Evolutionary conservation across 495 filamentous ascomycete genomes (phyloP).

Genomic region (Podospora appendiculata): DNA sequence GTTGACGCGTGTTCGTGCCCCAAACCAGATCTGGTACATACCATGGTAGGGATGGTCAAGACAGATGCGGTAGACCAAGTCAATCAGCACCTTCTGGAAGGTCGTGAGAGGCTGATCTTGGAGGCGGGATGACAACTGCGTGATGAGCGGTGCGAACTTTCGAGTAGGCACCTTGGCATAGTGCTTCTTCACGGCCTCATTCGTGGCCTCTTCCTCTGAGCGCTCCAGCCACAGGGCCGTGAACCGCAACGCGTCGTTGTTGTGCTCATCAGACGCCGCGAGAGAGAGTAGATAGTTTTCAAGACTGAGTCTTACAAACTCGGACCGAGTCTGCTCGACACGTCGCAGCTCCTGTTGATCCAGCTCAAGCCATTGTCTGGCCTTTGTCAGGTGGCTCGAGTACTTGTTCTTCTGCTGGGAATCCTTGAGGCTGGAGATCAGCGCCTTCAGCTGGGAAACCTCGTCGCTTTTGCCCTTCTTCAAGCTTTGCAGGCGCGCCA

Average conservation of each 20-base stretch:
- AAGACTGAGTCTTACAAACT: constrained; percentile 78
- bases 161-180: constrained; percentile 69
- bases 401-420: constrained; percentile 32
- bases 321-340: constrained; percentile 61
- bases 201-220: constrained; percentile 60
- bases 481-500: constrained; percentile 70
- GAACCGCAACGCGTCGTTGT: constrained; percentile 89
- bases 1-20: constrained; percentile 54
- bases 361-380: constrained; percentile 82
- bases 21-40: constrained; percentile 90
- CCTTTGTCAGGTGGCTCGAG: constrained; percentile 43
- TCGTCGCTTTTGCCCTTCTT: constrained; percentile 75
- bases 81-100: constrained; percentile 70
- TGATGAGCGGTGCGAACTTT: constrained; percentile 92
- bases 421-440: constrained; percentile 30
- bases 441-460: constrained; percentile 56
- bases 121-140: constrained; percentile 86
- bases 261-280: constrained; percentile 73
- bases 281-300: constrained; percentile 89
- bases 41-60: constrained; percentile 90
- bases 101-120: constrained; percentile 49
- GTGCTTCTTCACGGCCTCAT: constrained; percentile 63
- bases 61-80: constrained; percentile 73
- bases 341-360: constrained; percentile 82
- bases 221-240: constrained; percentile 90